Evolutionary conservation across 2,329 filamentous ascomycete genomes (phyloP), one percentile per base, ranked within the genome.

Genomic region (Septoria linicola): DNA sequence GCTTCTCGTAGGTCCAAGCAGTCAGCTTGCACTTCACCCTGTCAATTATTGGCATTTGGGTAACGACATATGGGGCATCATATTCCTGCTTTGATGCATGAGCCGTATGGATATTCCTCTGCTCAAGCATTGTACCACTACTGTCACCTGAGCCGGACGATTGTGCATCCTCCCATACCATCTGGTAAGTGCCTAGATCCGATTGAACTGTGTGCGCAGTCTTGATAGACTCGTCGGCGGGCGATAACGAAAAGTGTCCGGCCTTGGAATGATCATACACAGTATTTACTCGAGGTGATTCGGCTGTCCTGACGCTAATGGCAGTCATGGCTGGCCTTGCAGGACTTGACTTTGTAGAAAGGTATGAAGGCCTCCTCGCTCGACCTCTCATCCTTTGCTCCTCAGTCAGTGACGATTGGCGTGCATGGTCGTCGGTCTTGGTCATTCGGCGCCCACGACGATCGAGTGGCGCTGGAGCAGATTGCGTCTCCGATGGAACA

Each of bases 11-110:
- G 2, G 54, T 60, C 63, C 63, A 66, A 1, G 54, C 60, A 1
- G 59, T 57, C 10, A 66, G 61, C 40, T 59, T 64, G 3, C 56
- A 60, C 50, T 56, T 60, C 8, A 60, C 55, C 17, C 53, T 57
- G 8, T 60, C 57, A 32, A 65, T 56, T 19, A 54, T 49, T 23
- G 57, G 51, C 13, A 41, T 51, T 17, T 44, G 47, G 8, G 27
- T 37, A 14, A 31, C 14, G 20, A 16, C 16, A 37, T 20, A 20
- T 2, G 21, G 11, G n/a, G 30, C 21, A 13, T 30, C 13, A 16
- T 32, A 17, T 8, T 8, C 10, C 6, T 5, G 40, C 30, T 11
- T 34, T 16, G 16, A 13, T 11, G 27, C 27, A 21, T 37, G 36
- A 23, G 42, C 8, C 4, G 30, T 31, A 14, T 13, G 39, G 31